Evolutionary conservation across 495 filamentous ascomycete genomes (phyloP).

Genomic region (Parathielavia hyrcaniae): DNA sequence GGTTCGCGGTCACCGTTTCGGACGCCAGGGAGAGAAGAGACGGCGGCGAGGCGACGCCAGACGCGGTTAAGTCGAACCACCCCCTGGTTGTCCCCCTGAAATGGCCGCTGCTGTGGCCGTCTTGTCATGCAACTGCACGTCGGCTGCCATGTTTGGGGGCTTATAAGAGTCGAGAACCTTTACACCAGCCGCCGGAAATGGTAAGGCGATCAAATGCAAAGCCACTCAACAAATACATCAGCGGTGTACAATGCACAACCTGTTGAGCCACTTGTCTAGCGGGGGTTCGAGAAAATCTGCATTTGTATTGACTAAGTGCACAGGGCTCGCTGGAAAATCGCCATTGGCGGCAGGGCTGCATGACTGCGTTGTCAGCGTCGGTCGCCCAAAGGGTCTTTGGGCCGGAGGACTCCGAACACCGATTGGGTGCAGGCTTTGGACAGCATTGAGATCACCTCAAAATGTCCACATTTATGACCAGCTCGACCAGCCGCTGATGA

Average conservation of each 20-base stretch:
- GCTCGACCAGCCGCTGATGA: too few relatives aligned
- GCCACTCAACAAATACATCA: not conserved
- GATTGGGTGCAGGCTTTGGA: not conserved
- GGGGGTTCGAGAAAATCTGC: not conserved
- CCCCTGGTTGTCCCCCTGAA: not conserved
- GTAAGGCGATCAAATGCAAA: not conserved
- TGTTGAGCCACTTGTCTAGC: constrained; percentile 1
- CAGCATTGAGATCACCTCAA: not conserved
- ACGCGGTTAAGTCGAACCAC: not conserved
- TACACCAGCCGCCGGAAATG: not conserved
- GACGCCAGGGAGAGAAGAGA: not conserved
- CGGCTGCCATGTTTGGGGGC: not conserved
- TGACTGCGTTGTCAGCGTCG: not conserved
- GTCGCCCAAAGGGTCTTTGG: constrained; percentile 10
- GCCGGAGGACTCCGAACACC: not conserved
- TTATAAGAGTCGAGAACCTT: too few relatives aligned
- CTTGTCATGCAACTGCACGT: not conserved
- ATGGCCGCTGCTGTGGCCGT: not conserved
- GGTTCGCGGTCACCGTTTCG: not conserved
- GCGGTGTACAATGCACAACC: not conserved
- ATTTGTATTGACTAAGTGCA: not conserved
- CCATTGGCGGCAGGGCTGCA: not conserved
- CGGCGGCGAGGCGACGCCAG: not conserved
- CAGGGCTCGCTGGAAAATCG: too few relatives aligned
- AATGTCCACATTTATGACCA: not conserved